phyloP scores from a whole-genome alignment of 257 asterid genomes.

The Solanum corneliomulleri region DNA sequence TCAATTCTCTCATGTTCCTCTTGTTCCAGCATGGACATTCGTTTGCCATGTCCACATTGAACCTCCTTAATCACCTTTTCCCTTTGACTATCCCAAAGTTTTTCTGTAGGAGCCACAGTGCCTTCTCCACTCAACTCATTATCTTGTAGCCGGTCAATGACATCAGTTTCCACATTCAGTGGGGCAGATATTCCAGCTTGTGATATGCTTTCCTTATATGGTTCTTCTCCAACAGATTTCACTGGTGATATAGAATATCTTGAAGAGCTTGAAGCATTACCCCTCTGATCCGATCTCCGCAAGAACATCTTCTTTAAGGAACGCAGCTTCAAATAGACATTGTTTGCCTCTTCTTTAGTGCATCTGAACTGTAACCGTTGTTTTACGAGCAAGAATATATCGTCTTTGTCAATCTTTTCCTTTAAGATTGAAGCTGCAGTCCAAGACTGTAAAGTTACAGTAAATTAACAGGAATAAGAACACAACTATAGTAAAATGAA shows the following conservation, averaged over 20 bases:
- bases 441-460: slow-evolving; percentile 47
- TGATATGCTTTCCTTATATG: not conserved
- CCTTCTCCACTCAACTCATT: slow-evolving; percentile 1
- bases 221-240: slow-evolving; percentile 10
- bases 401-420: slow-evolving; percentile 38
- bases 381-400: slow-evolving; percentile 29
- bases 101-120: not conserved
- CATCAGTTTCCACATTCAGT: slow-evolving; percentile 5
- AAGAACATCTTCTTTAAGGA: slow-evolving; percentile 33
- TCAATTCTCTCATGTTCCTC: slow-evolving; percentile 27
- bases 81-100: slow-evolving; percentile 2
- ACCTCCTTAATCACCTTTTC: slow-evolving; percentile 7
- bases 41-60: slow-evolving; percentile 25
- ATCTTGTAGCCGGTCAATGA: slow-evolving; percentile 2
- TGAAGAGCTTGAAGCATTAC: not conserved
- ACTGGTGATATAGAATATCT: not conserved
- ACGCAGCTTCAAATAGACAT: slow-evolving; percentile 39
- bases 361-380: slow-evolving; percentile 42
- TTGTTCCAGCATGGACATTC: slow-evolving; percentile 19
- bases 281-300: slow-evolving; percentile 7
- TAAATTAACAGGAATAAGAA: not conserved
- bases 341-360: slow-evolving; percentile 40
- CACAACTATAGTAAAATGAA: not conserved
- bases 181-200: not conserved
- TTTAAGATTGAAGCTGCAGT: slow-evolving; percentile 40